Evolutionary conservation across 2,329 filamentous ascomycete species (phyloP), one percentile per base, ranked within the genome.

Genomic region (Arthrobotrys iridis): DNA sequence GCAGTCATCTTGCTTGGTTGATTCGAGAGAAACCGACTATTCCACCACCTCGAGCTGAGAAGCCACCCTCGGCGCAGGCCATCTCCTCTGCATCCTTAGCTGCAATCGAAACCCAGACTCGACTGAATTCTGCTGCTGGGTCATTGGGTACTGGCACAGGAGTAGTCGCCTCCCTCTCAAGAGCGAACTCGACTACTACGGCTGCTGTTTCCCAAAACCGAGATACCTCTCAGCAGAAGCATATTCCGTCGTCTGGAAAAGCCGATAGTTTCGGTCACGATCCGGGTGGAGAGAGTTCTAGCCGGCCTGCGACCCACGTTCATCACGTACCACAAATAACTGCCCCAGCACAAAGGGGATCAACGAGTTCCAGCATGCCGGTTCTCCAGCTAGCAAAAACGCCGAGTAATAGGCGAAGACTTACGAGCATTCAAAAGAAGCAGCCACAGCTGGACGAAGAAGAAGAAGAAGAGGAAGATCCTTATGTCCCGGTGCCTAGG

Each of bases 1-100:
- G 71, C 71, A 75, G 46, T 46, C 71, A 75, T n/a, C 18, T 75
- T 75, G 71, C 71, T 75, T 75, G 71, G 71, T 75, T 75, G 71
- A 26, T 75, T 75, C 71, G 63, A 59, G 71, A 75, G 41, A 75
- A 75, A 48, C 57, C 71, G 40, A 75, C 71, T 20, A 58, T 75
- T 4, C 71, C 71, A 1, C 63, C 71, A 15, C 63, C 41, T 13
- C 62, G 71, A 37, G 22, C 63, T 6, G 63, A 75, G 20, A 63
- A 67, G 26, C 70, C 70, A 26, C 24, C 71, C 2, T 20, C 37
- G 8, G 57, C n/a, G 8, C 63, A 46, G 28, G 15, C 71, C 3
- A 75, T 75, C 37, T 59, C 63, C 18, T n/a, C 71, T 33, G 45
- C 63, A 6, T 59, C 71, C 10, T 45, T 75, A 35, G 71, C 71